Evolutionary conservation across 306 rosid genomes (phyloP), one percentile per base, ranked within the genome.

Genomic region (Quercus wislizeni): DNA sequence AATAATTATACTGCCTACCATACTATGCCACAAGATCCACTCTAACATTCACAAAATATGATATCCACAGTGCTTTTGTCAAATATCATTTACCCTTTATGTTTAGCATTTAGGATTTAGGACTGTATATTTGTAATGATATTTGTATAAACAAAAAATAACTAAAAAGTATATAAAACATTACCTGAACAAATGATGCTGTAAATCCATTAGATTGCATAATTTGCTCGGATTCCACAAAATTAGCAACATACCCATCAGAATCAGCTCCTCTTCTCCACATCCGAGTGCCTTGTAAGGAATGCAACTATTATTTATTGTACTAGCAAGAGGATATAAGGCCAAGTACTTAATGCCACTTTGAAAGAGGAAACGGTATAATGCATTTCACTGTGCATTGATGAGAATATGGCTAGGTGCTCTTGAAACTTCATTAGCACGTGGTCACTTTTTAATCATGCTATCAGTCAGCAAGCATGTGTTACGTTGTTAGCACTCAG

Each of bases 261-360:
- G 96, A 69, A 85, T 95, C 98, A 79, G 97, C 99, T 78, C 99
- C 98, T 81, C 99, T 91, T 91, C 98, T 93, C 99, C 98, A 95
- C 97, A 93, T 84, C 64, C 98, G 98, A 81, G 98, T 95, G 83
- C 99, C 97, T 95, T 89, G 65, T 73, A 76, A 63, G 28, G 78
- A 84, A 88, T 62, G 74, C 2, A 82, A 74, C 78, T 23, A 81
- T 43, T 79, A 65, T 62, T 20, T 59, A 38, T 46, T 55, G 62
- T 33, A 83, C 62, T 78, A 75, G 78, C 38, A 67, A 62, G 54
- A 56, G 4, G 18, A 65, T 65, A 65, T 18, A 65, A 18, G 71
- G 51, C 72, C 27, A 59, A n/a, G n/a, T 6, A 7, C 72, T 33
- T 31, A 17, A 28, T 31, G 14, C 51, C 51, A 35, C 52, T 10